Evolutionary conservation across 192 early-diverging fungal species (phyloP), one percentile per base, ranked within the genome.

Genomic region (Coemansia sp.): DNA sequence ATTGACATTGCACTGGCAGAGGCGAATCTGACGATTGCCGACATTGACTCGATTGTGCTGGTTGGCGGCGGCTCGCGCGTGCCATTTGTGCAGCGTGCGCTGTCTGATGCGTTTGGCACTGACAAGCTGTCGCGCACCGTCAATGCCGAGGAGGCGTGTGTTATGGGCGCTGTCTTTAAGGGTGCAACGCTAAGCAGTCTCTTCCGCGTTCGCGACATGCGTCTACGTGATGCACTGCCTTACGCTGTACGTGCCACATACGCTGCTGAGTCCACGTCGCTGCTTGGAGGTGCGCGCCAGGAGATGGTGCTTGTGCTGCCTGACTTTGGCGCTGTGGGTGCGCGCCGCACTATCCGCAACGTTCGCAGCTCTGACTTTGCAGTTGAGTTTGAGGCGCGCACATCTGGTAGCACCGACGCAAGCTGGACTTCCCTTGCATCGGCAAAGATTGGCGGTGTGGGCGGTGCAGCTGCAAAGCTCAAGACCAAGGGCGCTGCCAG

Each of bases 121-220:
- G 87, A 87, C 52, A 93, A 92, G 75, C 88, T 99, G 63, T 93
- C 95, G 28, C 87, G 91, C 82, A 96, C 94, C 62, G 87, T 99
- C 40, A 97, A 99, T 66, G 90, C 84, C 44, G 97, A 99, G 62
- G 97, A 99, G 84, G 95, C 96, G 14, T 92, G 91, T 34, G 96
- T 95, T 28, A 72, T 93, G 65, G 89, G 88, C 31, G 95, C 94
- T 53, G 93, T 87, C 5, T 93, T 96, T 82, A 86, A 87, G 53
- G 93, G 88, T 25, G 97, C 97, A 4, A 82, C 84, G 48, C 74
- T 94, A 46, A 94, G 91, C 69, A 84, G 87, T 64, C 89, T 91
- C 66, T 97, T 98, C 83, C 86, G 86, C 65, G 87, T 95, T 40
- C 85, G 90, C 55, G 87, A 92, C 64, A 88, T 97, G 59, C 85